Base-by-base conservation (phyloP, 2,329 filamentous ascomycete genomes). In the Clonostachys solani region DNA sequence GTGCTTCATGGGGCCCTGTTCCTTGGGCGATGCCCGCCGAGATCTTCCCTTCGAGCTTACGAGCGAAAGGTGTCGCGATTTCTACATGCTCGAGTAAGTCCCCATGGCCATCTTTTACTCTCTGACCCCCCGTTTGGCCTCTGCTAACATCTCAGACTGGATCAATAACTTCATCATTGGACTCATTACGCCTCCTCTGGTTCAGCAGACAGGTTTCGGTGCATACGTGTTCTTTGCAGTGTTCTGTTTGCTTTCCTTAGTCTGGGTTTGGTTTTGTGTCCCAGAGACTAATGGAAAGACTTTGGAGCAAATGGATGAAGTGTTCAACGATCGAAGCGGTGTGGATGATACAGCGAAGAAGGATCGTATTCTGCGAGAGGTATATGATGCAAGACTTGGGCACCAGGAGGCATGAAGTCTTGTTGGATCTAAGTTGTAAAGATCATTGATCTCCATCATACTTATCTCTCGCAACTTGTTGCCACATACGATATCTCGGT, bases 61-160 rank as follows among this genome's bases (percentile, higher is more conserved):
- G 83, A 12, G 80, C 82, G 2, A 86, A 87, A 58, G 83, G 83
- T 23, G 78, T 83, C 4, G 78, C 81, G 0, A 65, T 84, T 12
- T 75, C 75, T 0, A 82, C 79, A 0, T 78, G 73, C 50, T 75
- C 74, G 2, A 84, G 58, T 61, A 59, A 29, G 23, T 29, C 8
- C 9, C 23, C 23, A 29, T 29, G 23, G 5, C 8, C 4, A 29
- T 29, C 3, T 29, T 29, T 10, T 2, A 8, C 23, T 29, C 23
- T 10, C 23, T 29, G 23, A 1, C 10, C 23, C 4, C 8, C 2
- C 4, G 8, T 29, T 10, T 29, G 3, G 9, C 23, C 10, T 29
- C 38, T 54, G 51, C 2, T 9, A 2, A 5, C 4, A 1, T 4
- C 1, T 1, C 29, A 60, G 59, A 80, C 57, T 86, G 82, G 69